Percentiles rank a stretch among this genome's conserved stretches.
Conservation (phyloP, 2,329 filamentous ascomycete genomes). For the Pseudonectria buxi region DNA sequence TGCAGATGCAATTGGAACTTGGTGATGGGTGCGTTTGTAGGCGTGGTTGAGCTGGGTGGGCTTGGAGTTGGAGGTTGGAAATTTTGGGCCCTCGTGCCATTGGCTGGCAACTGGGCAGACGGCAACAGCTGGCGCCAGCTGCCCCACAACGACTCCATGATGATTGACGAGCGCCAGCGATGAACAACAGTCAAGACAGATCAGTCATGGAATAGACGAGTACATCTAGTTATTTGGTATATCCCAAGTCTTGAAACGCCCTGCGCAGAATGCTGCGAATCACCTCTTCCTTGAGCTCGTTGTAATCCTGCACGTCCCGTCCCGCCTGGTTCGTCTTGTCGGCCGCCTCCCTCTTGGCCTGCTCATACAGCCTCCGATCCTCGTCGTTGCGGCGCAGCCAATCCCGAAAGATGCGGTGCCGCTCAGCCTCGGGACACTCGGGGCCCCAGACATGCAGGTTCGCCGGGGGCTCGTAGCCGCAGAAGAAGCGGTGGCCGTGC, state of each 20-base stretch:
- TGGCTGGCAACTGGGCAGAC: no score
- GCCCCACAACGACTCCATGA: no score
- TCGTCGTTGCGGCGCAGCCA: constrained; percentile 30
- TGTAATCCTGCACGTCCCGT: constrained; percentile 33
- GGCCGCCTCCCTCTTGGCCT: constrained; percentile 31
- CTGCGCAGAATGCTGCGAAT: constrained; percentile 30
- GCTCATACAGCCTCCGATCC: constrained; percentile 34
- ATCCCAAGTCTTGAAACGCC: constrained; percentile 10
- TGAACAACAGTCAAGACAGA: no score
- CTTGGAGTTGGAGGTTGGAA: constrained; percentile 14
- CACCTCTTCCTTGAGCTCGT: constrained; percentile 30
- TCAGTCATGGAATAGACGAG: no score
- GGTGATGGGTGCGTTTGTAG: constrained; percentile 8
- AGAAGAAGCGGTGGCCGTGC: constrained; percentile 43
- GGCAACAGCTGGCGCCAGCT: neutral
- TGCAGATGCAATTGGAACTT: constrained; percentile 6
- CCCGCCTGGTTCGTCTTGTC: constrained; percentile 19
- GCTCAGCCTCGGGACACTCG: constrained; percentile 32
- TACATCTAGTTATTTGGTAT: constrained; percentile 1
- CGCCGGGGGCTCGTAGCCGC: constrained; percentile 25
- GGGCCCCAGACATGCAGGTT: constrained; percentile 45
- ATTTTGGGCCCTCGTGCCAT: constrained; percentile 18
- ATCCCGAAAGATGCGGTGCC: constrained; percentile 38
- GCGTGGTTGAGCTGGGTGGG: no score
- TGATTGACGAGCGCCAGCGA: no score